These are phyloP conservation scores for Rhinocladiella mackenziei DNA, from an alignment of 2,329 filamentous ascomycete genomes.

Conservation along the genomic window DNA sequence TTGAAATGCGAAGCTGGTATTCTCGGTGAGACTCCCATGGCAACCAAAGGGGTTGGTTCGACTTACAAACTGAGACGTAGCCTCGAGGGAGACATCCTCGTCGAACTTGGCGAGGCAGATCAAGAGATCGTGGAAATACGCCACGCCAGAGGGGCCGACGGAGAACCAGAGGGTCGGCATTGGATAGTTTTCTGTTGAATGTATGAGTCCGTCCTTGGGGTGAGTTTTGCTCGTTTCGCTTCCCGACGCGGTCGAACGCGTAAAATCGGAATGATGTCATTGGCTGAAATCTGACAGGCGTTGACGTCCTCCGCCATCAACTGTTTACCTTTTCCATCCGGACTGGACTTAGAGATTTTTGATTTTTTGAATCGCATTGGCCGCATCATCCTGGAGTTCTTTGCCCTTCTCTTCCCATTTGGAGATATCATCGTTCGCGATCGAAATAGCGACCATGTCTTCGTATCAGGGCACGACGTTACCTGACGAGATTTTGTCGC, in stretches of 20 bases:
- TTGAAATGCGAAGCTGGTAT: conserved; percentile 55
- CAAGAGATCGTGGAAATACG: conserved; percentile 56
- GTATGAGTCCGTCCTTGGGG: background rate
- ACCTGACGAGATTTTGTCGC: conserved; percentile 28
- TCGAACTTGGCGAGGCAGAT: conserved; percentile 61
- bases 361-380: too few species aligned
- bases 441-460: conserved; percentile 15
- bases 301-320: too few species aligned
- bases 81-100: conserved; percentile 60
- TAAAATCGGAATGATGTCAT: conserved; percentile 13
- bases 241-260: conserved; percentile 2
- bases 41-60: background rate
- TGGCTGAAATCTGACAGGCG: too few species aligned
- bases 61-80: conserved; percentile 53
- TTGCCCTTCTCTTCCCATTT: background rate
- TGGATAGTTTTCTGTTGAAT: background rate
- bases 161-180: conserved; percentile 49
- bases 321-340: background rate
- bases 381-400: too few species aligned
- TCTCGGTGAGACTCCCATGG: conserved; percentile 1
- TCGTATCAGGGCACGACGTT: conserved; percentile 14
- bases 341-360: too few species aligned
- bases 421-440: too few species aligned
- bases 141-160: conserved; percentile 53
- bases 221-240: background rate